These are phyloP conservation scores for Scheffersomyces parashehatae DNA, from an alignment of 1,139 yeast species.

Conservation along the genomic window DNA sequence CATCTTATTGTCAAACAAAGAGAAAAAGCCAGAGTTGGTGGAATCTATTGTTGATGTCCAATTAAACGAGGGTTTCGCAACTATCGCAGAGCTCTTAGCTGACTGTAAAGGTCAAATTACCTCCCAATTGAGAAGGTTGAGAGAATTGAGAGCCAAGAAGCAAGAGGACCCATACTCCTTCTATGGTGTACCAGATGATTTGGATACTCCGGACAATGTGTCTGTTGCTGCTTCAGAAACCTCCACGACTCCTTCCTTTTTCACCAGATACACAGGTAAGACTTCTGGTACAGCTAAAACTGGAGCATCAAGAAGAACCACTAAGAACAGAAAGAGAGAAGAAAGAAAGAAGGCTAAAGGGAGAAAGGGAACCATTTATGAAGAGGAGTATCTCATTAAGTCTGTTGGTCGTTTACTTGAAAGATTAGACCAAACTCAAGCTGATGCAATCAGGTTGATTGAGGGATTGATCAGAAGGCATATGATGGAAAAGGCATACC, in stretches of 20 bases:
- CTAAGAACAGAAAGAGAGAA: slow-evolving; percentile 90
- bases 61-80: slow-evolving; percentile 84
- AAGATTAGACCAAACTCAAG: slow-evolving; percentile 70
- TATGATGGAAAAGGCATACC: slow-evolving; percentile 79
- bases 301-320: slow-evolving; percentile 89
- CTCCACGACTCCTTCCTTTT: slow-evolving; percentile 87
- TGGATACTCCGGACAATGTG: slow-evolving; percentile 87
- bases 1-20: slow-evolving; percentile 56
- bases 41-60: slow-evolving; percentile 68
- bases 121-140: slow-evolving; percentile 79
- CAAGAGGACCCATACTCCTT: slow-evolving; percentile 82
- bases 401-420: slow-evolving; percentile 88
- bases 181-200: slow-evolving; percentile 67
- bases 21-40: slow-evolving; percentile 46
- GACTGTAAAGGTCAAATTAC: slow-evolving; percentile 86
- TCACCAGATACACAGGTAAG: slow-evolving; percentile 94
- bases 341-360: slow-evolving; percentile 97
- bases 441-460: slow-evolving; percentile 72
- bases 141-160: slow-evolving; percentile 84
- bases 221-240: slow-evolving; percentile 95
- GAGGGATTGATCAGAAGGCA: slow-evolving; percentile 75
- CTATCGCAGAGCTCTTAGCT: slow-evolving; percentile 82
- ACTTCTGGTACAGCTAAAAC: slow-evolving; percentile 95
- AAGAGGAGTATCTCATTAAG: slow-evolving; percentile 88
- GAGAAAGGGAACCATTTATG: slow-evolving; percentile 95